Base-by-base conservation (phyloP, 345 rosid species). In the Hibiscus tridactylites region DNA sequence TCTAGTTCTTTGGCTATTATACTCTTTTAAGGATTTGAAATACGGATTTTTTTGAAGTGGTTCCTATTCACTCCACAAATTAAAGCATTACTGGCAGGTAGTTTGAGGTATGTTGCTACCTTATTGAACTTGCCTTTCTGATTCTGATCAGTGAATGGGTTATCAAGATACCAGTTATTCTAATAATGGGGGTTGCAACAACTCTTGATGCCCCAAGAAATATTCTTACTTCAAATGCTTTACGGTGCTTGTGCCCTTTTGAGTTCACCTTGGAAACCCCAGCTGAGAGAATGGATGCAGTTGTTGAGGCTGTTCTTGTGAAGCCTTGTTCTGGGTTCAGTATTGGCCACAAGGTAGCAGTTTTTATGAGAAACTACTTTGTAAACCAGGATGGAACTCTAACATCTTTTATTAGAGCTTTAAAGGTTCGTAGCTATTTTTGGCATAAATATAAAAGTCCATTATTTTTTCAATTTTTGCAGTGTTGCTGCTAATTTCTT, bases 141-240 rank as follows among this genome's bases (percentile, higher is more conserved):
- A 50, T 75, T 75, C 52, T 64, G 44, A 75, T 54, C 84, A 94
- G 98, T 72, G 97, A 94, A 79, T 94, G 98, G 93, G 83, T 85
- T 62, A 72, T 86, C 66, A 95, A 86, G 85, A 81, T 95, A 81
- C 99, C 99, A 15, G 80, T 86, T 67, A 82, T 86, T 73, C 71
- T 91, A 56, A 82, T 95, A 69, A 83, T 92, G 87, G 97, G 99
- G 33, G 92, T 91, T 72, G 85, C 99, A 71, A 95, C 97, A 65
- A 88, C 93, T 58, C 85, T 83, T 73, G 97, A 92, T 80, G 87
- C 88, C 17, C 86, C 81, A 52, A 85, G 84, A 83, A 85, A 72
- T 68, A 80, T 85, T 71, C 88, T 95, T 74, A 78, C 86, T 61
- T 85, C 86, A 71, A 85, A 78, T 56, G 85, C 87, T 7, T 82